These are phyloP conservation scores for Stenogyne calaminthoides DNA, from an alignment of 305 asterid genomes.

Conservation along the genomic window DNA sequence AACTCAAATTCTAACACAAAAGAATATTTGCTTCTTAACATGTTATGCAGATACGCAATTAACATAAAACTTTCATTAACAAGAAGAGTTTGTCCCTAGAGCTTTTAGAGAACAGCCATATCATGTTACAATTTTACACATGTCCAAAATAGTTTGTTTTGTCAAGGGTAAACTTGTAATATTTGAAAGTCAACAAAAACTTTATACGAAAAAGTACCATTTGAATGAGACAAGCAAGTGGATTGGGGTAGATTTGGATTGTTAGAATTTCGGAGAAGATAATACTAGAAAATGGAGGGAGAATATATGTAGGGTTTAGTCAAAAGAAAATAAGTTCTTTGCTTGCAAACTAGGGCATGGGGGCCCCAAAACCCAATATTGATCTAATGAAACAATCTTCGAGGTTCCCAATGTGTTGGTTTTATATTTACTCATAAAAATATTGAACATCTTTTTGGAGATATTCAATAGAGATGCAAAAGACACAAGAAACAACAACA, in stretches of 20 bases:
- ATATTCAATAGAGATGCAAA: constrained; percentile 6
- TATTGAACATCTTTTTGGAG: constrained; percentile 5
- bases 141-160: background rate
- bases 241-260: background rate
- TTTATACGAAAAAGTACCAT: background rate
- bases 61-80: too few species aligned
- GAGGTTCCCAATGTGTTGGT: constrained; percentile 12
- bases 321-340: constrained; percentile 16
- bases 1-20: too few species aligned
- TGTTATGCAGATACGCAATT: too few species aligned
- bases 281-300: background rate
- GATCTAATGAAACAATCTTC: constrained; percentile 1
- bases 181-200: background rate
- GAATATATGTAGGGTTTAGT: background rate
- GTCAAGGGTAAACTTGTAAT: background rate
- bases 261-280: background rate
- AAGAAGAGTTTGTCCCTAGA: background rate
- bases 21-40: too few species aligned
- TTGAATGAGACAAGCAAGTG: background rate
- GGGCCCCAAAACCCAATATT: background rate
- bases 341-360: constrained; percentile 15
- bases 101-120: background rate
- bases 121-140: background rate
- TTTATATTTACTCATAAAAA: constrained; percentile 4
- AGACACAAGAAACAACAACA: constrained; percentile 23